Base-by-base conservation (phyloP, 208 protist genomes). In the Trypanosoma cruzi region DNA sequence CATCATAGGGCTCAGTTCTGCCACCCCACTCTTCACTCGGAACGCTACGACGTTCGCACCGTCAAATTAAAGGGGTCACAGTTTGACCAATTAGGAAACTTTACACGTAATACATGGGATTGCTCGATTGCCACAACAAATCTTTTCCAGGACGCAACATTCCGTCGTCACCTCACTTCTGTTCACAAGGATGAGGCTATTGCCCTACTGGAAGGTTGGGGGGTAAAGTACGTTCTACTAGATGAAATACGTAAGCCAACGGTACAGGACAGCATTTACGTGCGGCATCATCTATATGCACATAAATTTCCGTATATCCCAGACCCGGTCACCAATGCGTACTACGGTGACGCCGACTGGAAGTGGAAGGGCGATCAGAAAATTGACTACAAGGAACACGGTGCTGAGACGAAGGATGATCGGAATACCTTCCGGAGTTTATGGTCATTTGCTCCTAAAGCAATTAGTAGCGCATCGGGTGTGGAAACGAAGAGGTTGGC, bases 281-380 rank as follows among this genome's bases (percentile, higher is more conserved):
- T 90, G 73, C 80, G 75, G 46, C 90, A 96, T 59, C 37, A 68
- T 2, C 67, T 96, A 31, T 96, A 87, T 78, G 67, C 84, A 8
- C 68, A 94, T 75, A 96, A 96, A 64, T 96, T 96, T 71, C 77
- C 77, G 28, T 94, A 88, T 79, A 74, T 84, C 6, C 86, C 85
- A 6, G 73, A 85, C 58, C 90, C 90, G 8, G 76, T 85, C 58
- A 93, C 81, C 34, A 89, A 94, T 73, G 72, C 81, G 48, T 71
- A 76, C 64, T 80, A 85, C 28, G 88, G 90, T 7, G 90, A 96
- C 63, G 82, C 83, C 4, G 90, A 96, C 67, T 93, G 68, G 75
- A 88, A 89, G 71, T 96, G 90, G 90, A 88, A 89, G 64, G 85
- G 86, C 22, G 75, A 88, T 36, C 84, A 94, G 63, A 82, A 85